phyloP scores from a whole-genome alignment of 345 rosid genomes.

The Pistacia vera region DNA sequence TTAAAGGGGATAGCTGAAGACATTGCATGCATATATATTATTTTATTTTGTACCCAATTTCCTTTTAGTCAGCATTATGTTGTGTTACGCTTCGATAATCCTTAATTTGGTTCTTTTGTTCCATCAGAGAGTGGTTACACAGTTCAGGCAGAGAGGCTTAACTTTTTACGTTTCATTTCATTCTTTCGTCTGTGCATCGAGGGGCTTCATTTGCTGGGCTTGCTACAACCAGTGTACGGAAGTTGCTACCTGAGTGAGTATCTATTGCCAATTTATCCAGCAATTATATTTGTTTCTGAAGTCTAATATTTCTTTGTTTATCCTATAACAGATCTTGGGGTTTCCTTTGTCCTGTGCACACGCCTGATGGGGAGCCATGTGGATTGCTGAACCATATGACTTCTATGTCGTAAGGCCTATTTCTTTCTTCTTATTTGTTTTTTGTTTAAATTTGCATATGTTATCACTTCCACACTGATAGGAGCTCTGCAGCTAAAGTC shows the following conservation, averaged over 20 bases:
- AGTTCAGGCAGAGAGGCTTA: slow-evolving; percentile 98
- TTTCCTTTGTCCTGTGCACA: slow-evolving; percentile 97
- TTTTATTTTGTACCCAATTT: background rate
- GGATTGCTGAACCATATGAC: slow-evolving; percentile 97
- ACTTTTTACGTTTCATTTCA: slow-evolving; percentile 85
- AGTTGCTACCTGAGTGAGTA: slow-evolving; percentile 93
- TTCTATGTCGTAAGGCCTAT: slow-evolving; percentile 67
- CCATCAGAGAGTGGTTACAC: slow-evolving; percentile 86
- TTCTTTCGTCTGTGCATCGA: slow-evolving; percentile 96
- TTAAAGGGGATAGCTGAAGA: background rate
- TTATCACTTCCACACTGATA: background rate
- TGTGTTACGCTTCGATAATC: background rate
- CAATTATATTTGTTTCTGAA: slow-evolving; percentile 18
- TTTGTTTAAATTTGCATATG: background rate
- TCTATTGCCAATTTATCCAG: slow-evolving; percentile 14
- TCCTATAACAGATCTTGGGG: slow-evolving; percentile 85
- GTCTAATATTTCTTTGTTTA: slow-evolving; percentile 8
- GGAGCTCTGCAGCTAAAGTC: too few species aligned
- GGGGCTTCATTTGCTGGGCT: slow-evolving; percentile 98
- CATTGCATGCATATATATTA: background rate
- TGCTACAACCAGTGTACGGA: slow-evolving; percentile 94
- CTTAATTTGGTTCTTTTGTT: slow-evolving; percentile 12
- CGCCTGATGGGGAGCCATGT: slow-evolving; percentile 99
- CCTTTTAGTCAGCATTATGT: background rate
- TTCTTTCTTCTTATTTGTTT: background rate